These are phyloP conservation scores for Penicillium sp. DNA, from an alignment of 2,329 filamentous ascomycete genomes.

Conservation along the genomic window DNA sequence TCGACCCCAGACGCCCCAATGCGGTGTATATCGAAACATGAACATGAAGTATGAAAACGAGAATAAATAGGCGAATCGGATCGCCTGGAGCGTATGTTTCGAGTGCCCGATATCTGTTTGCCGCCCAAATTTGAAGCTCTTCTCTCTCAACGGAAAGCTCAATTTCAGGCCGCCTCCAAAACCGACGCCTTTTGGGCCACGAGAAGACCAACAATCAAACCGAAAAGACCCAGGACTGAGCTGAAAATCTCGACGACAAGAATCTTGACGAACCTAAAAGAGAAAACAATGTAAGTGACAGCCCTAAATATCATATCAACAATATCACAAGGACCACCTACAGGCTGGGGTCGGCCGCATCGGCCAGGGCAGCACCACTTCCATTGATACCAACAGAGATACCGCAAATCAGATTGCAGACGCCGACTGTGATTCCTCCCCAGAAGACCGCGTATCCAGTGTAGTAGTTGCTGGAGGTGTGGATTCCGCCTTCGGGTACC, in stretches of 20 bases:
- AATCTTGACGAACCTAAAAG: conserved; percentile 87
- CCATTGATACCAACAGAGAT: conserved; percentile 97
- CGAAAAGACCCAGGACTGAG: conserved; percentile 93
- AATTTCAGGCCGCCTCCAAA: conserved; percentile 51
- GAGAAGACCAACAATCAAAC: conserved; percentile 89
- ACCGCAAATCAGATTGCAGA: conserved; percentile 95
- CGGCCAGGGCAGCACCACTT: conserved; percentile 90
- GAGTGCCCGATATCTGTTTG: conserved; percentile 12
- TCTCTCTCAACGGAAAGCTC: conserved; percentile 5
- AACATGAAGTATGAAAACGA: conserved; percentile 24
- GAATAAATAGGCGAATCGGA: conserved; percentile 19
- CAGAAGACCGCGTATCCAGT: conserved; percentile 96
- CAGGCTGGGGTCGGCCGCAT: conserved; percentile 89
- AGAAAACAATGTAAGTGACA: conserved; percentile 6
- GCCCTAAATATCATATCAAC: not conserved
- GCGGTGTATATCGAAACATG: conserved; percentile 37
- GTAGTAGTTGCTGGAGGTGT: conserved; percentile 80
- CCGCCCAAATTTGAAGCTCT: conserved; percentile 18
- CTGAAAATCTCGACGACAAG: conserved; percentile 99
- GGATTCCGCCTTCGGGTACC: conserved; percentile 64
- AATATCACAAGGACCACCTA: conserved; percentile 51
- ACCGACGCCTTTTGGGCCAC: conserved; percentile 79
- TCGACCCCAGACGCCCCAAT: conserved; percentile 42
- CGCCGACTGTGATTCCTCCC: conserved; percentile 88
- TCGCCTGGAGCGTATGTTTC: conserved; percentile 16